These are phyloP conservation scores for Athelia psychrophila DNA, from an alignment of 1,284 basidiomycete genomes.

Conservation along the genomic window DNA sequence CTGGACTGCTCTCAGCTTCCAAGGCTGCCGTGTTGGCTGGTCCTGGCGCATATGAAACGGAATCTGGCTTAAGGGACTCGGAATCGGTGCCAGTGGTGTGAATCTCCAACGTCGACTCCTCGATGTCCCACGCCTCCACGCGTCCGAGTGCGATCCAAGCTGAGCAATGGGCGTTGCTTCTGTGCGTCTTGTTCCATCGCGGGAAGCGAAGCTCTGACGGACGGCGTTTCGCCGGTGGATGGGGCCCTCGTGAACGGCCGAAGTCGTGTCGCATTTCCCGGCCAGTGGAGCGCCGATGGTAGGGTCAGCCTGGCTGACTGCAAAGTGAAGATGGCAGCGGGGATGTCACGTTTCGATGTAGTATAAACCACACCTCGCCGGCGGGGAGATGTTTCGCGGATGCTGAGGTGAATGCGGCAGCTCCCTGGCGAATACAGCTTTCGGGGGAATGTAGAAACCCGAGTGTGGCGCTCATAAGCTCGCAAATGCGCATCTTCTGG, in stretches of 20 bases:
- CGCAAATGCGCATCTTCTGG: constrained; percentile 92
- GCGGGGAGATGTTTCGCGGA: constrained; percentile 75
- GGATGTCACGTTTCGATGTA: constrained; percentile 54
- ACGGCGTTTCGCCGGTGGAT: constrained; percentile 65
- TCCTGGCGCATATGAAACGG: constrained; percentile 48
- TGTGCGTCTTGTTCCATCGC: constrained; percentile 56
- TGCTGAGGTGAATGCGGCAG: constrained; percentile 84
- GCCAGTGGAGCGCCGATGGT: not conserved
- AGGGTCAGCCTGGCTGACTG: not conserved
- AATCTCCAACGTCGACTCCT: constrained; percentile 62
- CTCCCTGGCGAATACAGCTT: constrained; percentile 87
- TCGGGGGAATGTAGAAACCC: constrained; percentile 96
- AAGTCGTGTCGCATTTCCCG: constrained; percentile 87
- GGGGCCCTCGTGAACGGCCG: constrained; percentile 82
- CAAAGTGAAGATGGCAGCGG: not conserved
- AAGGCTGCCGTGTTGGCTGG: constrained; percentile 38
- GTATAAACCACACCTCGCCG: constrained; percentile 94
- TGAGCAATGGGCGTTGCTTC: constrained; percentile 84
- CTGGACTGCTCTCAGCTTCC: constrained; percentile 55
- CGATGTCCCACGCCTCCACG: constrained; percentile 81
- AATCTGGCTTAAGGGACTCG: constrained; percentile 30
- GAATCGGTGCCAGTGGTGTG: constrained; percentile 49
- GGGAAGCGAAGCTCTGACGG: constrained; percentile 58
- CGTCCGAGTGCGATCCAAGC: constrained; percentile 62
- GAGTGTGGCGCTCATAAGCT: constrained; percentile 82